phyloP scores from a whole-genome alignment of 805 yeast genomes.

The Ogataea haglerorum region DNA sequence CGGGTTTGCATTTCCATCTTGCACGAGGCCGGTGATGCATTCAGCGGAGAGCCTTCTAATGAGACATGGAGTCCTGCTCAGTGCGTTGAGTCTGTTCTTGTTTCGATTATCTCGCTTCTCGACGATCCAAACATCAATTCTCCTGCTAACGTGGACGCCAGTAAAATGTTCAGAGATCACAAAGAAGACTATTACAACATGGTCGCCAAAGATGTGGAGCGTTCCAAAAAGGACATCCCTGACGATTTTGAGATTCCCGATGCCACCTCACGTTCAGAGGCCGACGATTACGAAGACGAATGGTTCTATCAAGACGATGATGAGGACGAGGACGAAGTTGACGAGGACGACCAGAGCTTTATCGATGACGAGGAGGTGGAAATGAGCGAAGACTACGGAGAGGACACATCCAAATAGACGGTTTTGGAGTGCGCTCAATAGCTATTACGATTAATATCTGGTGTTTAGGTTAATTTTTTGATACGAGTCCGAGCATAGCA shows the following conservation, averaged over 20 bases:
- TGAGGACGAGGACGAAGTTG: conserved; percentile 56
- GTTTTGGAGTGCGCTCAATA: background rate
- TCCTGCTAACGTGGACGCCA: conserved; percentile 96
- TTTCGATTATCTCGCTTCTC: conserved; percentile 83
- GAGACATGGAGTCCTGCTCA: conserved; percentile 96
- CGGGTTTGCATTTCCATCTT: conserved; percentile 87
- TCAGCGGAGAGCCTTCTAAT: conserved; percentile 86
- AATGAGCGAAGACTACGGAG: conserved; percentile 44
- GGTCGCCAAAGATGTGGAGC: conserved; percentile 77
- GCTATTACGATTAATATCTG: conserved; percentile 4
- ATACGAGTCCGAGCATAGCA: background rate
- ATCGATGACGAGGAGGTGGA: conserved; percentile 44
- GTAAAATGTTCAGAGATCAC: conserved; percentile 82
- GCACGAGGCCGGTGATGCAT: conserved; percentile 87
- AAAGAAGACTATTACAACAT: conserved; percentile 70
- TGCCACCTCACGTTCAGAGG: conserved; percentile 37
- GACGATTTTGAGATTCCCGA: conserved; percentile 79
- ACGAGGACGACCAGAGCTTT: conserved; percentile 42
- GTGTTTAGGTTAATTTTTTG: conserved; percentile 2
- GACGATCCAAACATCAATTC: conserved; percentile 93
- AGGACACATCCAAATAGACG: conserved; percentile 26
- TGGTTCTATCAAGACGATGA: conserved; percentile 62
- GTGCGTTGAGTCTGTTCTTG: conserved; percentile 85
- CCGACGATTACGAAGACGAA: conserved; percentile 49
- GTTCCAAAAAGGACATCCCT: conserved; percentile 83